phyloP scores from a whole-genome alignment of 139 green algal species.

The Asterochloris sp. region DNA sequence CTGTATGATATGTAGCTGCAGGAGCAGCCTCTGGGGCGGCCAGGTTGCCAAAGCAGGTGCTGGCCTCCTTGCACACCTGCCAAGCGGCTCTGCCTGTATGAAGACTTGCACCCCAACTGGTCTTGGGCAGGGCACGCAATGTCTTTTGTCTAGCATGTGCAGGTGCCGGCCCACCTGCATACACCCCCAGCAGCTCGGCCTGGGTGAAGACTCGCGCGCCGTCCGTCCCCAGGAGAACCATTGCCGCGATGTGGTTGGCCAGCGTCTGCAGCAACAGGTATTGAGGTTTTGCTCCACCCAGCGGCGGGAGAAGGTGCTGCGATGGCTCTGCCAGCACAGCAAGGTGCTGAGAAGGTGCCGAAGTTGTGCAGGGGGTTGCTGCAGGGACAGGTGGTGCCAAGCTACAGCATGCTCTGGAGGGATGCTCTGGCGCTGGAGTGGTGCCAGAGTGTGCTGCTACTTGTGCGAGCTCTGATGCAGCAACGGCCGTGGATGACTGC shows the following conservation, averaged over 20 bases:
- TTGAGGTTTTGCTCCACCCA: not conserved
- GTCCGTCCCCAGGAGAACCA: slow-evolving; percentile 24
- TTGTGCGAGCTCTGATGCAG: no score
- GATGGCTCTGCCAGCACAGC: no score
- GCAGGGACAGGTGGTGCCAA: no score
- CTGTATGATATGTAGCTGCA: not conserved
- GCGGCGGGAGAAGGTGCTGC: no score
- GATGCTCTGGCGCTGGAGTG: no score
- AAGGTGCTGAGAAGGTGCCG: no score
- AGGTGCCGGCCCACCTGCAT: slow-evolving; percentile 13
- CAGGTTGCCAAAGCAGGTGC: not conserved
- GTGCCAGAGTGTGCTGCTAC: no score
- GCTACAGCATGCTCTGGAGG: no score
- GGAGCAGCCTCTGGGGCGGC: not conserved
- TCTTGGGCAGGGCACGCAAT: not conserved
- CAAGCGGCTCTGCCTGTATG: not conserved
- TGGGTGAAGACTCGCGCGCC: not conserved
- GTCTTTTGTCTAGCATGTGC: not conserved
- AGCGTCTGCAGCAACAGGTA: slow-evolving; percentile 7
- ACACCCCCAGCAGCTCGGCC: slow-evolving; percentile 31
- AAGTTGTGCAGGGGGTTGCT: no score
- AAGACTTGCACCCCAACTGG: not conserved
- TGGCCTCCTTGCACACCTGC: not conserved
- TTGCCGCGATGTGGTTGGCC: slow-evolving; percentile 22
- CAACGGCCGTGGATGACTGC: no score